Conservation (phyloP, 1,284 basidiomycete species). For the Tilletia caries region DNA sequence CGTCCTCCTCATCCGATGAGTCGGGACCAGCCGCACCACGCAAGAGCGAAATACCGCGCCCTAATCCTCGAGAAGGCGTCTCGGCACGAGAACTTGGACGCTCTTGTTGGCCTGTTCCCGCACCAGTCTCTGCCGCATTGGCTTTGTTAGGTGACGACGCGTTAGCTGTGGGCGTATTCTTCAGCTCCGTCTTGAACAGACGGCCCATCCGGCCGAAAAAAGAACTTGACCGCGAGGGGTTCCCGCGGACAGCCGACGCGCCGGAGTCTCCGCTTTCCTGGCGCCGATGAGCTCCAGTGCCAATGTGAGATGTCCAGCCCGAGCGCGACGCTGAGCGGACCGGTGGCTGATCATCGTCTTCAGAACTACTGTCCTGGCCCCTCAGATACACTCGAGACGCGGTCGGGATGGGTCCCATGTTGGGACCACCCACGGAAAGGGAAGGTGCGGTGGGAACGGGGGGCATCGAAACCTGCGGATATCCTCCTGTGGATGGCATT, state of each 20-base stretch:
- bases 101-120: background rate
- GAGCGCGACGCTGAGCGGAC: constrained; percentile 5
- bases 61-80: constrained; percentile 22
- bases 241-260: background rate
- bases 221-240: constrained; percentile 32
- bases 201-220: constrained; percentile 45
- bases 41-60: constrained; percentile 3
- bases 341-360: constrained; percentile 16
- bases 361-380: constrained; percentile 13
- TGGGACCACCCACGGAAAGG: constrained; percentile 34
- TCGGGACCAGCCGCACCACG: constrained; percentile 23
- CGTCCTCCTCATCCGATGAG: constrained; percentile 44
- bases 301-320: constrained; percentile 13
- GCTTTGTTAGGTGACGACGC: constrained; percentile 9
- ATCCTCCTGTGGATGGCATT: background rate
- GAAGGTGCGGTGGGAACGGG: constrained; percentile 36
- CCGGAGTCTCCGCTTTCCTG: constrained; percentile 27
- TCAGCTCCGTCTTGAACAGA: constrained; percentile 50
- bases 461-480: constrained; percentile 27
- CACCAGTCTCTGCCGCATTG: background rate
- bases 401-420: constrained; percentile 28
- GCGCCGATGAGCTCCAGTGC: constrained; percentile 21
- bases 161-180: constrained; percentile 11
- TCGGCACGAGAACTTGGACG: constrained; percentile 24
- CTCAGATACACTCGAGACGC: constrained; percentile 25